A percentile compares a stretch with the other conserved stretches of the same genome.
Evolutionary conservation across 78 protist species (phyloP).

Genomic region (Protostelium mycophagum): DNA sequence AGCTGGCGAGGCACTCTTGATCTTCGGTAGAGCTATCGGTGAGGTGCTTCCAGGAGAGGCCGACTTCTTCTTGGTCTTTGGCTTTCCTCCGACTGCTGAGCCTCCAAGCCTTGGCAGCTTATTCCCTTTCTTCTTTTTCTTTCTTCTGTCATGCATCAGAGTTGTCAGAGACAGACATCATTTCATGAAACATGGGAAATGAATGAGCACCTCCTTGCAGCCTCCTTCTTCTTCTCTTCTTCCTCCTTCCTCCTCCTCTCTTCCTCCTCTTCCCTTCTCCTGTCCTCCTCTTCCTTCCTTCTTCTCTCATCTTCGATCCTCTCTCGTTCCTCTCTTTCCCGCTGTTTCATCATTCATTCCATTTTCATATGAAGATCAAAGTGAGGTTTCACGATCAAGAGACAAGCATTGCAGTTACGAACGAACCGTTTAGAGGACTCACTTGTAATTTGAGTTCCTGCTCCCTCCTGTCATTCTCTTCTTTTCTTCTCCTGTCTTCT

Average conservation of each 20-base stretch:
- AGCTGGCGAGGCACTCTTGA: neutral
- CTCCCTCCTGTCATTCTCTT: neutral
- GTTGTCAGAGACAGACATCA: no score
- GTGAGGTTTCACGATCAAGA: no score
- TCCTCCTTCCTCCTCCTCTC: neutral
- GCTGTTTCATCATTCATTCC: no score
- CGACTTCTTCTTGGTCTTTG: neutral
- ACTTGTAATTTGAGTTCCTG: neutral
- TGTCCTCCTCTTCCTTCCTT: neutral
- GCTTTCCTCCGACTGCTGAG: neutral
- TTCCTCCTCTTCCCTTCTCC: neutral
- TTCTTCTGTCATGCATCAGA: neutral
- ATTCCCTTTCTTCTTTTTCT: neutral
- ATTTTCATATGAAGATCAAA: no score
- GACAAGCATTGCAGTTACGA: no score
- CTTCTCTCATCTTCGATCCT: neutral
- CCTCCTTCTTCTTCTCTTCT: neutral
- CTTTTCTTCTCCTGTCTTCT: neutral
- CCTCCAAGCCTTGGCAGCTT: neutral
- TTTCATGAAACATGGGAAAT: neutral
- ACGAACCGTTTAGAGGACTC: no score
- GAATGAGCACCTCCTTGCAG: neutral
- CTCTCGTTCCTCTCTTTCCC: neutral
- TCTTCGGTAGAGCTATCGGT: neutral
- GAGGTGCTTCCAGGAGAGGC: neutral